phyloP scores from a whole-genome alignment of 1,139 yeast species.

The Magnusiomyces suaveolens region DNA sequence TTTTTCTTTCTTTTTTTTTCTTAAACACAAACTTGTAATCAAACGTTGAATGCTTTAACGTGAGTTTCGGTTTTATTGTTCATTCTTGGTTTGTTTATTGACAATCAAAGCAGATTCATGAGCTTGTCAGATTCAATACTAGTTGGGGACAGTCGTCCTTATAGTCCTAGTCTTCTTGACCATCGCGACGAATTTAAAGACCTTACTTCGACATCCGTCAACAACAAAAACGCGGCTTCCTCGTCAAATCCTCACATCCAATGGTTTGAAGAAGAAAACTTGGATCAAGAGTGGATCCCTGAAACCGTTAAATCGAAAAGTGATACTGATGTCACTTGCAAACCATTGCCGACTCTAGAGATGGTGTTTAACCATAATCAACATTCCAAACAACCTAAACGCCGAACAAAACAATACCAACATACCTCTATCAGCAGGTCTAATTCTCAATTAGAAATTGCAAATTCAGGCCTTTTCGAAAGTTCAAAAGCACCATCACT shows the following conservation, averaged over 20 bases:
- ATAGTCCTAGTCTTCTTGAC: not conserved
- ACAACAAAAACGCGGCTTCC: not conserved
- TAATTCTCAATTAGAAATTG: not conserved
- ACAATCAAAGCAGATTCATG: too few species aligned
- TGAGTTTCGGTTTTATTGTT: not conserved
- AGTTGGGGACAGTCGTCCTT: not conserved
- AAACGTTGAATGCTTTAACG: not conserved
- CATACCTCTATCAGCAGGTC: not conserved
- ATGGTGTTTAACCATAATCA: not conserved
- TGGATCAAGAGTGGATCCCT: conserved; percentile 4
- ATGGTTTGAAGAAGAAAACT: conserved; percentile 4
- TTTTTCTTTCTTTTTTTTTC: too few species aligned
- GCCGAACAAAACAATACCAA: not conserved
- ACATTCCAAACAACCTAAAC: not conserved
- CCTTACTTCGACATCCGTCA: not conserved
- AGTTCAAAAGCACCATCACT: not conserved
- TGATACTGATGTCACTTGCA: not conserved
- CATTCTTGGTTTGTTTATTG: too few species aligned
- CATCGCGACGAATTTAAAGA: not conserved
- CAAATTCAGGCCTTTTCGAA: not conserved
- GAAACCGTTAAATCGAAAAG: not conserved
- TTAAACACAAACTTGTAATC: not conserved
- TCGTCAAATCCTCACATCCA: not conserved
- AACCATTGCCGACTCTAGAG: not conserved
- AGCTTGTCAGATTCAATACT: not conserved